Evolutionary conservation across 495 filamentous ascomycete species (phyloP).

Genomic region (Entonaema liquescens): DNA sequence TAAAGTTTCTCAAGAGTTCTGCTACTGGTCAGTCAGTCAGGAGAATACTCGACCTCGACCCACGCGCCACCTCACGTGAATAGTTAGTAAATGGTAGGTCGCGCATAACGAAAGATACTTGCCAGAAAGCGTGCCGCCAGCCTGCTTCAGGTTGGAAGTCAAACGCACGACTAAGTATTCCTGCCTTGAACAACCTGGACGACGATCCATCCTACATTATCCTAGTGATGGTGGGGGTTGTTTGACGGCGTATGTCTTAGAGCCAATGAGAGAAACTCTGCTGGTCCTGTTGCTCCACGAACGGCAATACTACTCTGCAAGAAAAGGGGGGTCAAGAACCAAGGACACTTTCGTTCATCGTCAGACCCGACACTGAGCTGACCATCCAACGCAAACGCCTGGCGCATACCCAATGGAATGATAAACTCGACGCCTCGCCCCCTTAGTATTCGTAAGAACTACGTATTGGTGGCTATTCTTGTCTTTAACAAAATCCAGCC

Average conservation of each 20-base stretch:
- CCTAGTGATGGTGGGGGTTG: constrained; percentile 32
- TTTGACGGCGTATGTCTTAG: constrained; percentile 29
- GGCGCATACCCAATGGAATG: neutral
- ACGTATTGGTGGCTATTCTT: neutral
- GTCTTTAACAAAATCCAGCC: constrained; percentile 8
- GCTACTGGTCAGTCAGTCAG: neutral
- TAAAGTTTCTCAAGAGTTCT: neutral
- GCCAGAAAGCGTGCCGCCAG: neutral
- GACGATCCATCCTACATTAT: constrained; percentile 20
- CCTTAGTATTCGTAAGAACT: neutral
- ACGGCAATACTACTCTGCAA: constrained; percentile 33
- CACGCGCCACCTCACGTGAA: neutral
- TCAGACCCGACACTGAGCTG: constrained; percentile 18
- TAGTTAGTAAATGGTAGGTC: neutral
- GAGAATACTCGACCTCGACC: neutral
- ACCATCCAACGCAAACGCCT: constrained; percentile 15
- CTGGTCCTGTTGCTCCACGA: constrained; percentile 28
- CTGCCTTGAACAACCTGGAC: constrained; percentile 20
- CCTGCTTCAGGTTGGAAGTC: constrained; percentile 1
- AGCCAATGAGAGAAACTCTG: constrained; percentile 22
- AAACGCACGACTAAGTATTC: constrained; percentile 17
- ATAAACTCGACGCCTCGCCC: neutral
- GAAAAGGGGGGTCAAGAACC: constrained; percentile 38
- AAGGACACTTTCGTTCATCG: constrained; percentile 16
- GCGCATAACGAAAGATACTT: neutral